A percentile compares a stretch with the other conserved stretches of the same genome.
These are phyloP conservation scores for Chaetomium sp. DNA, from an alignment of 2,329 filamentous ascomycete genomes.

Conservation along the genomic window DNA sequence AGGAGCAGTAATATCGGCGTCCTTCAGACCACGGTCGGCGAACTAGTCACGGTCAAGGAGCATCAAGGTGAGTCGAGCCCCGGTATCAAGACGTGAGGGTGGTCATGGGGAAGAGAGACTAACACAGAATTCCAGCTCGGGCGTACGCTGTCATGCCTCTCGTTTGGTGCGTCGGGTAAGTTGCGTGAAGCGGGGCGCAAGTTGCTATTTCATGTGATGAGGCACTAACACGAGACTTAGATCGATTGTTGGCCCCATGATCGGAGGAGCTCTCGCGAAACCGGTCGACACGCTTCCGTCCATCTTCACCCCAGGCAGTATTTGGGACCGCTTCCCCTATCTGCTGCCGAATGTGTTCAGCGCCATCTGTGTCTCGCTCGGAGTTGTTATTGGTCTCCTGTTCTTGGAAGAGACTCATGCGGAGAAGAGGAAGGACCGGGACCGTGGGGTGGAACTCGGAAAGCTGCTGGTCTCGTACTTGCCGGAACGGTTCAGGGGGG, in stretches of 20 bases:
- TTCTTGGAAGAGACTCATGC: slow-evolving; percentile 94
- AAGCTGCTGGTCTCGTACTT: slow-evolving; percentile 55
- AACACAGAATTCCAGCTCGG: slow-evolving; percentile 50
- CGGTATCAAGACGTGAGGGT: not conserved
- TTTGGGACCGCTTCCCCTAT: slow-evolving; percentile 86
- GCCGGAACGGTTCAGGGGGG: slow-evolving; percentile 31
- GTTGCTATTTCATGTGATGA: too few species aligned
- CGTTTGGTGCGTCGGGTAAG: slow-evolving; percentile 89
- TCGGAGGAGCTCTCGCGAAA: slow-evolving; percentile 83
- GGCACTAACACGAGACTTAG: slow-evolving; percentile 35
- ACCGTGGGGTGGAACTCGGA: slow-evolving; percentile 71
- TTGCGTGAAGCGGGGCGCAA: not conserved
- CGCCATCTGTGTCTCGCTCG: slow-evolving; percentile 66
- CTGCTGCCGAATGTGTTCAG: slow-evolving; percentile 90
- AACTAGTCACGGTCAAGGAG: slow-evolving; percentile 86
- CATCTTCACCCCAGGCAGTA: slow-evolving; percentile 62
- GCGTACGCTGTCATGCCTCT: slow-evolving; percentile 98
- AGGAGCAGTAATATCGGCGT: slow-evolving; percentile 77
- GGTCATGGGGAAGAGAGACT: slow-evolving; percentile 2
- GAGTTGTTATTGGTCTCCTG: slow-evolving; percentile 70
- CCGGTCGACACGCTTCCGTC: slow-evolving; percentile 77
- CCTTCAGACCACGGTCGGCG: slow-evolving; percentile 88
- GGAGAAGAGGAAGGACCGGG: slow-evolving; percentile 67
- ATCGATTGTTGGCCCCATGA: slow-evolving; percentile 85
- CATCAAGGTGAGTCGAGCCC: slow-evolving; percentile 67